Percentiles rank a stretch among this genome's conserved stretches.
Conservation (phyloP, 768 basidiomycete genomes). For the Mycena filopes region DNA sequence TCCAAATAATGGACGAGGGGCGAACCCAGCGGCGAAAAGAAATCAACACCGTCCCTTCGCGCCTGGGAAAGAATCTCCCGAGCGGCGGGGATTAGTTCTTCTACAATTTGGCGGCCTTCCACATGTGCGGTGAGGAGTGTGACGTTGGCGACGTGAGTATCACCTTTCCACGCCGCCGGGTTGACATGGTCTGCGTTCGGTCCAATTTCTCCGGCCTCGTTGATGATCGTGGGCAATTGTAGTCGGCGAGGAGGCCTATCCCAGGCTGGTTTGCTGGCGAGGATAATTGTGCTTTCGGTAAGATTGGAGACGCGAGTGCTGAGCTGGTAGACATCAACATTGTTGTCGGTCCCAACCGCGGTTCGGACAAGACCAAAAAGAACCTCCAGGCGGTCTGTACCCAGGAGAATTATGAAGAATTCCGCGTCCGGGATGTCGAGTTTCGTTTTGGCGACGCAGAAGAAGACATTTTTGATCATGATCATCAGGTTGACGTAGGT, state of each 20-base stretch:
- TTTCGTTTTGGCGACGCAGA: slow-evolving; percentile 42
- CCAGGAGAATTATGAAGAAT: slow-evolving; percentile 35
- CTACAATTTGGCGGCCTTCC: slow-evolving; percentile 10
- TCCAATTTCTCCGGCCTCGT: slow-evolving; percentile 9
- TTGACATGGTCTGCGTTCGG: slow-evolving; percentile 37
- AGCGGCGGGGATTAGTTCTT: neutral
- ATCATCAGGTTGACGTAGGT: slow-evolving; percentile 44
- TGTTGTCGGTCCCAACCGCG: slow-evolving; percentile 1
- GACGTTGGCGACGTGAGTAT: slow-evolving; percentile 30
- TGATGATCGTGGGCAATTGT: slow-evolving; percentile 17
- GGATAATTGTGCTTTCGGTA: slow-evolving; percentile 18
- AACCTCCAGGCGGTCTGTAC: neutral
- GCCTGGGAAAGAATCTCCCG: neutral
- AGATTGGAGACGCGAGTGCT: neutral
- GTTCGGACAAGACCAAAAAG: slow-evolving; percentile 36
- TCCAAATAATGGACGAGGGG: neutral
- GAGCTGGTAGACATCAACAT: slow-evolving; percentile 8
- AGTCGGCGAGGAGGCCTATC: slow-evolving; percentile 27
- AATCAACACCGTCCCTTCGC: neutral
- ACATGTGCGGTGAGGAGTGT: slow-evolving; percentile 11
- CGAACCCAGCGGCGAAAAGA: slow-evolving; percentile 3
- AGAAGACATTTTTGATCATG: slow-evolving; percentile 34
- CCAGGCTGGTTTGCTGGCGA: slow-evolving; percentile 15
- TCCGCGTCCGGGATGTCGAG: slow-evolving; percentile 19
- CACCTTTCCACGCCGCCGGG: slow-evolving; percentile 38